Evolutionary conservation across 257 asterid genomes (phyloP).

Genomic region (Handroanthus guayacan): DNA sequence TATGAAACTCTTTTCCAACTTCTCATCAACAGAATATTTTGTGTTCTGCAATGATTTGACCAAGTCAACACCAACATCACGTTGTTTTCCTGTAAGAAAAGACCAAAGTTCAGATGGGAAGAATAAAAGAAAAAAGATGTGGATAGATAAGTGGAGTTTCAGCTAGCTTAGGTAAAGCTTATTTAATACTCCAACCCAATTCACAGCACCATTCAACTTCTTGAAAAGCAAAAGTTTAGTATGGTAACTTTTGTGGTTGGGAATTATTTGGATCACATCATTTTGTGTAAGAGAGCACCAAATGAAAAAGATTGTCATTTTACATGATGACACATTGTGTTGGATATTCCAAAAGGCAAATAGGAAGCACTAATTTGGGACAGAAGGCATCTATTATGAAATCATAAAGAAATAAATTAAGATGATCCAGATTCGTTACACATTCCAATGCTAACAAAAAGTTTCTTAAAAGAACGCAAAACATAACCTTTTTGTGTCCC

Average conservation of each 20-base stretch:
- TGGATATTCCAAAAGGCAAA: neutral
- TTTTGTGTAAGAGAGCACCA: neutral
- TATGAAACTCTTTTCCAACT: slow-evolving; percentile 72
- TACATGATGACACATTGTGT: neutral
- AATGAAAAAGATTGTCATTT: neutral
- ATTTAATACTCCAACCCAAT: neutral
- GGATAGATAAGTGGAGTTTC: slow-evolving; percentile 15
- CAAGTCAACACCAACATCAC: slow-evolving; percentile 87
- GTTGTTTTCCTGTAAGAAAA: slow-evolving; percentile 66
- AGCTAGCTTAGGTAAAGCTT: slow-evolving; percentile 7
- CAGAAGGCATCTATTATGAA: neutral
- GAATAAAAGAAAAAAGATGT: neutral
- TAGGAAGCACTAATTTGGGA: neutral
- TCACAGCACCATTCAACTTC: neutral
- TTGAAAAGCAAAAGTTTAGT: neutral
- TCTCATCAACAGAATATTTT: slow-evolving; percentile 81
- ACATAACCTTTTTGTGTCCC: slow-evolving; percentile 56
- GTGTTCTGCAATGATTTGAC: slow-evolving; percentile 92
- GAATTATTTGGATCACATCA: neutral
- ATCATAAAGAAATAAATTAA: slow-evolving; percentile 1
- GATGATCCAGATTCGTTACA: slow-evolving; percentile 6
- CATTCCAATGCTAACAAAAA: neutral
- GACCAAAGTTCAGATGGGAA: slow-evolving; percentile 22
- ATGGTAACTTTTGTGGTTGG: neutral
- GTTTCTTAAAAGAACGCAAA: slow-evolving; percentile 17